phyloP scores from a whole-genome alignment of 306 rosid genomes.

The Medicago ruthenica region DNA sequence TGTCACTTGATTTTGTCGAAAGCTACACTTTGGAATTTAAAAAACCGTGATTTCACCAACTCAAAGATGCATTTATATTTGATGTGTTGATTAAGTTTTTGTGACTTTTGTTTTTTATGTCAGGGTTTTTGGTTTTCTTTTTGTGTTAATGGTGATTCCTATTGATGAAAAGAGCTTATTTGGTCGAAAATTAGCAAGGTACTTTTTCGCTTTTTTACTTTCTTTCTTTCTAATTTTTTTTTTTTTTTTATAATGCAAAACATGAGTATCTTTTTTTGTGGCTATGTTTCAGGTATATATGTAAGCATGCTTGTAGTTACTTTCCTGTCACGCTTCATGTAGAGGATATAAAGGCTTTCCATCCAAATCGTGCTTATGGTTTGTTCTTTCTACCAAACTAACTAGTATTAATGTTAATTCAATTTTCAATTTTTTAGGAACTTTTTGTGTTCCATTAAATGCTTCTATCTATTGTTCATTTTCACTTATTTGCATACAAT shows the following conservation, averaged over 20 bases:
- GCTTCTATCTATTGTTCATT: background rate
- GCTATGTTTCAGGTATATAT: constrained; percentile 71
- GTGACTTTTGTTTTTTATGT: background rate
- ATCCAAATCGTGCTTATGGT: constrained; percentile 89
- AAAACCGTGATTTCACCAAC: background rate
- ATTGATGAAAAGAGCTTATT: constrained; percentile 59
- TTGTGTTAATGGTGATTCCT: constrained; percentile 66
- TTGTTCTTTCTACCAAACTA: constrained; percentile 13
- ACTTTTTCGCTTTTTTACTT: background rate
- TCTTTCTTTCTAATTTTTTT: no score
- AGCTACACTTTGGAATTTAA: background rate
- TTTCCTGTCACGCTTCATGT: constrained; percentile 84
- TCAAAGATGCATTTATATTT: background rate
- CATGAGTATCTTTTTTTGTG: background rate
- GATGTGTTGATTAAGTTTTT: background rate
- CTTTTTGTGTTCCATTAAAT: background rate
- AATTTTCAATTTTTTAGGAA: background rate
- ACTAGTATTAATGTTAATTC: background rate
- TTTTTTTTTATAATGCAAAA: background rate
- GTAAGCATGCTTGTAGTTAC: constrained; percentile 71
- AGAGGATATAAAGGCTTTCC: constrained; percentile 75
- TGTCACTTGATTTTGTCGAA: background rate
- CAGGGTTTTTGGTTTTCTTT: constrained; percentile 75
- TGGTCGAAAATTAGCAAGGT: constrained; percentile 73
- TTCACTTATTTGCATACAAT: background rate